A percentile compares a stretch with the other conserved stretches of the same genome.
These are phyloP conservation scores for Aspergillus ostianus DNA, from an alignment of 495 filamentous ascomycete species.

Conservation along the genomic window DNA sequence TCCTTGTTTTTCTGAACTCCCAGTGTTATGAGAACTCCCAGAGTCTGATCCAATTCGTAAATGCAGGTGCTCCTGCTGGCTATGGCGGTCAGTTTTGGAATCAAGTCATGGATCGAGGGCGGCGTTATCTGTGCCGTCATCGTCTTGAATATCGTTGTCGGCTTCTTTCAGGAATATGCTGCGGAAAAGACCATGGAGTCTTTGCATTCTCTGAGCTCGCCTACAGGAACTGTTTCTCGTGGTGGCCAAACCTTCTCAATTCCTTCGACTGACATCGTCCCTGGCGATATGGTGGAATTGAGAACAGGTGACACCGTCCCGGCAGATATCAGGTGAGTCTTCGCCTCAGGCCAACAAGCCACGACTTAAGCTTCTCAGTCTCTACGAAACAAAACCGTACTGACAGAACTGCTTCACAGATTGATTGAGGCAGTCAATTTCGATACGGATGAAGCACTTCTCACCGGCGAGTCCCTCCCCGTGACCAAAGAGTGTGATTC, in stretches of 20 bases:
- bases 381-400: neutral
- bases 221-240: slow-evolving; percentile 57
- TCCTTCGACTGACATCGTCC: slow-evolving; percentile 54
- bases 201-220: slow-evolving; percentile 59
- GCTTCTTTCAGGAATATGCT: slow-evolving; percentile 67
- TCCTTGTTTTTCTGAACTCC: slow-evolving; percentile 4
- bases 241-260: slow-evolving; percentile 52
- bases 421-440: slow-evolving; percentile 68
- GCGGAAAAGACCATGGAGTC: slow-evolving; percentile 78
- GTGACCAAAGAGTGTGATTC: slow-evolving; percentile 55
- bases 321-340: slow-evolving; percentile 56
- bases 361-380: too few species aligned
- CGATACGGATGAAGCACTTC: slow-evolving; percentile 69
- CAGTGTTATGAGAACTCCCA: slow-evolving; percentile 12
- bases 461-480: slow-evolving; percentile 74
- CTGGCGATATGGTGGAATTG: slow-evolving; percentile 66
- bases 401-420: slow-evolving; percentile 14
- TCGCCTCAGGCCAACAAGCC: neutral
- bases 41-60: slow-evolving; percentile 26
- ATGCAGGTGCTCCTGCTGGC: slow-evolving; percentile 61
- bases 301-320: slow-evolving; percentile 84
- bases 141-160: slow-evolving; percentile 62
- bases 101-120: slow-evolving; percentile 67
- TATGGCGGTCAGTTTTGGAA: slow-evolving; percentile 69
- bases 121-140: slow-evolving; percentile 66